Evolutionary conservation across 768 basidiomycete species (phyloP), one percentile per base, ranked within the genome.

Genomic region (Amanita pallidorosea): DNA sequence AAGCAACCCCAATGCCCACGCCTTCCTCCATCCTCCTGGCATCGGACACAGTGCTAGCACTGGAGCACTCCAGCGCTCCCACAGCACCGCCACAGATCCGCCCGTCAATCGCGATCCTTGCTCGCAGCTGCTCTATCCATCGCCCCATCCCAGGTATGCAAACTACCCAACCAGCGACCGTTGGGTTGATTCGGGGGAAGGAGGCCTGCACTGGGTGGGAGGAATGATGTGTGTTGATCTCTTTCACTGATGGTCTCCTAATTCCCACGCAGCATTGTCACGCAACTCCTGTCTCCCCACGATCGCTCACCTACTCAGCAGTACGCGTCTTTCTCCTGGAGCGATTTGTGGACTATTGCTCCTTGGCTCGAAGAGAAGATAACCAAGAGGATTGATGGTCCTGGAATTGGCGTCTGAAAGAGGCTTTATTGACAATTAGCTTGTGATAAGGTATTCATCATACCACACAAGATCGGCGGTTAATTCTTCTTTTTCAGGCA

Each of bases 351-450:
- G 60, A 73, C 79, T 29, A 77, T 89, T 52, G 84, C 88, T 35
- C 88, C 86, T 3, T 90, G 88, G 88, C 75, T 90, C 69, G 74
- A 81, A 52, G 76, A 80, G 48, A 70, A 69, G 50, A 72, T 87
- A 51, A 75, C 79, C 27, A 80, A 71, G 59, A 75, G 70, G 58
- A 81, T 89, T 54, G 72, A 80, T 52, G 88, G 88, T 1, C 73
- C 76, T 45, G 85, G 87, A n/a, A 67, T 90, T 36, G 86, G 87
- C 31, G 72, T 76, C 40, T 43, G 9, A 50, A 50, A 50, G 23
- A 42, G 49, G 49, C 12, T 7, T 50, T 50, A 50, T 50, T 50
- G 8, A 43, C 31, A 42, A 34, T 43, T 22, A 50, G 31, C 20
- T 36, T 35, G 11, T 22, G 18, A 23, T 22, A n/a, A 31, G 41